These are phyloP conservation scores for Eragrostis nindensis DNA, from an alignment of 176 grass and related monocot species.

Conservation along the genomic window DNA sequence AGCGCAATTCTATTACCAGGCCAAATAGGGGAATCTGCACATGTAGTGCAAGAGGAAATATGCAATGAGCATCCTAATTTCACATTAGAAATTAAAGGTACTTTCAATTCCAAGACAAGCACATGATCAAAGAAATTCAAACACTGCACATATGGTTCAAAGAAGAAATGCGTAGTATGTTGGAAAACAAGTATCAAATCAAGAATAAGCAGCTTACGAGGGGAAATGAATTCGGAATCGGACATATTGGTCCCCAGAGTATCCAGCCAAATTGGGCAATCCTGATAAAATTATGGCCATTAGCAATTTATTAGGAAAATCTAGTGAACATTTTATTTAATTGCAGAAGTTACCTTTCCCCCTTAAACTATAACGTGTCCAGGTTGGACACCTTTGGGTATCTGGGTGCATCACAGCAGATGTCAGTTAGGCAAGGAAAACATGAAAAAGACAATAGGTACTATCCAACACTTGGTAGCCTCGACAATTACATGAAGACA, in stretches of 20 bases:
- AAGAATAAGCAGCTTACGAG: constrained; percentile 72
- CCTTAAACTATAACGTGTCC: constrained; percentile 79
- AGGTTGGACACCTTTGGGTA: constrained; percentile 91
- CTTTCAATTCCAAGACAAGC: constrained; percentile 14
- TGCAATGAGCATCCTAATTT: not conserved
- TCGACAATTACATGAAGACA: constrained; percentile 26
- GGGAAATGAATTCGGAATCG: constrained; percentile 86
- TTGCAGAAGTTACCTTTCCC: constrained; percentile 76
- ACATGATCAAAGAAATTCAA: constrained; percentile 27
- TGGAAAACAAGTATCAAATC: not conserved
- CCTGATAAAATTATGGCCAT: constrained; percentile 66
- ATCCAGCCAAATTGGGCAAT: constrained; percentile 66
- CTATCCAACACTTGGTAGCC: constrained; percentile 11
- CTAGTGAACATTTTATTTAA: constrained; percentile 18
- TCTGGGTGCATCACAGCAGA: constrained; percentile 53
- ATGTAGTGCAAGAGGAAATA: constrained; percentile 9
- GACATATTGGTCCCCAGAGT: constrained; percentile 81
- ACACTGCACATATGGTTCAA: not conserved
- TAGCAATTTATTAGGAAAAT: constrained; percentile 39
- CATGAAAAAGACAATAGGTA: not conserved
- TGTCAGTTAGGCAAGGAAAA: constrained; percentile 25
- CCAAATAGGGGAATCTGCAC: not conserved
- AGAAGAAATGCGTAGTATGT: not conserved
- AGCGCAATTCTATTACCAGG: not conserved
- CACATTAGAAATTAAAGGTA: not conserved